Base-by-base conservation (phyloP, 192 early-diverging fungal genomes). In the Jimgerdemannia lactiflua region DNA sequence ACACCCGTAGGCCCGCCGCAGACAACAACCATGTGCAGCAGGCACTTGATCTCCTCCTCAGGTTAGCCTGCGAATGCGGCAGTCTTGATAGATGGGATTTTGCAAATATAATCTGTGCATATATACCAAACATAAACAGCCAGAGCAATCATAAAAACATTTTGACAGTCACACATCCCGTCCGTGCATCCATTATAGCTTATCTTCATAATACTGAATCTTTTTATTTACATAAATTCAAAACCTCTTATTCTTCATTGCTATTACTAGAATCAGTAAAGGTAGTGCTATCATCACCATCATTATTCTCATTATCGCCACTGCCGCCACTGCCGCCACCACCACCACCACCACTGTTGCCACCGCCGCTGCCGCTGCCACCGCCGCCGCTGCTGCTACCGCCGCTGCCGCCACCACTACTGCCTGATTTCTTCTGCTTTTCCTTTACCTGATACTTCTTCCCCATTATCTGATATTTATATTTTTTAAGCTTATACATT, bases 11-110 rank as follows among this genome's bases (percentile, higher is more conserved):
- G 87, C n/a, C 88, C 88, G 44, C 90, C 86, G 40, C 89, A 89
- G n/a, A 92, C 89, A 67, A 94, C 91, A 8, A 92, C 90, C 90
- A 95, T 94, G 75, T 94, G 91, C 72, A 95, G 79, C 42, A 94
- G 78, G 29, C 92, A 83, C 9, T 92, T 82, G 70, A 94, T 86
- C 71, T 95, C 94, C 0, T 7, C 2, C 70, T 86, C 86, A 39
- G 89, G 86, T 79, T 95, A 93, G 7, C 87, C 90, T 39, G 90
- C 88, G 77, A 95, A 95, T 43, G 88, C 86, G 39, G 87, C 86
- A 40, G 87, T 87, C 75, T 90, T 85, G 73, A 89, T 83, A 75
- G 29, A 29, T 29, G 29, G 29, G 1, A 29, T 29, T 29, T 29
- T 29, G 29, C 29, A 29, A 29, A 29, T 29, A 1, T 29, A 29